A percentile compares a stretch with the other conserved stretches of the same genome.
These are phyloP conservation scores for Dalbergia cultrata DNA, from an alignment of 306 rosid species.

Conservation along the genomic window DNA sequence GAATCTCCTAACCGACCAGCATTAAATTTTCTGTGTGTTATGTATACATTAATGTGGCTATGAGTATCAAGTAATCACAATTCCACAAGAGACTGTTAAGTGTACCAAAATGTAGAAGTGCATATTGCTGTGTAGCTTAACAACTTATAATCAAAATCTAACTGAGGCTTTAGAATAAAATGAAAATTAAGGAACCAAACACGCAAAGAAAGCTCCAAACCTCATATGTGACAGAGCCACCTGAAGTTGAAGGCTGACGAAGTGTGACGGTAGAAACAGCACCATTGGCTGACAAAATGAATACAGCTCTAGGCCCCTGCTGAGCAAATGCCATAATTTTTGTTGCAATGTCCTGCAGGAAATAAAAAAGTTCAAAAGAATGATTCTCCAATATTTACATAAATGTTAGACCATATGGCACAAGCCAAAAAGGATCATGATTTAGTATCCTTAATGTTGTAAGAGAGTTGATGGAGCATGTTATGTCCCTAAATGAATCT, in stretches of 20 bases:
- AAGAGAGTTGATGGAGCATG: slow-evolving; percentile 11
- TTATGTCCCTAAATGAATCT: neutral
- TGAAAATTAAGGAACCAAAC: neutral
- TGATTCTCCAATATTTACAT: neutral
- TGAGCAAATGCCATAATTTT: slow-evolving; percentile 87
- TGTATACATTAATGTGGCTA: neutral
- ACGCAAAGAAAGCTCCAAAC: slow-evolving; percentile 47
- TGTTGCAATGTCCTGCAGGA: slow-evolving; percentile 74
- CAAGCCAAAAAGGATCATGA: neutral
- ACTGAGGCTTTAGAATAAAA: neutral
- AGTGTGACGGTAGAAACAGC: slow-evolving; percentile 85
- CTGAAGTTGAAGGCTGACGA: slow-evolving; percentile 83
- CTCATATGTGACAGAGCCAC: slow-evolving; percentile 90
- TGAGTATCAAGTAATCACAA: neutral
- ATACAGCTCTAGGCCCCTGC: slow-evolving; percentile 81
- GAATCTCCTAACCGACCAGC: slow-evolving; percentile 15
- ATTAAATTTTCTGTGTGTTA: neutral
- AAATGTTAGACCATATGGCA: slow-evolving; percentile 26
- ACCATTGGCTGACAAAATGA: slow-evolving; percentile 86
- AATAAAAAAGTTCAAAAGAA: slow-evolving; percentile 2
- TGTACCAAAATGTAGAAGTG: neutral
- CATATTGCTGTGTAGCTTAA: neutral
- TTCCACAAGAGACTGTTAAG: neutral
- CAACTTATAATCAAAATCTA: neutral
- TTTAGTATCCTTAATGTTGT: neutral